A percentile compares a stretch with the other conserved stretches of the same genome.
These are phyloP conservation scores for Xylaria grammica DNA, from an alignment of 495 filamentous ascomycete species.

Conservation along the genomic window DNA sequence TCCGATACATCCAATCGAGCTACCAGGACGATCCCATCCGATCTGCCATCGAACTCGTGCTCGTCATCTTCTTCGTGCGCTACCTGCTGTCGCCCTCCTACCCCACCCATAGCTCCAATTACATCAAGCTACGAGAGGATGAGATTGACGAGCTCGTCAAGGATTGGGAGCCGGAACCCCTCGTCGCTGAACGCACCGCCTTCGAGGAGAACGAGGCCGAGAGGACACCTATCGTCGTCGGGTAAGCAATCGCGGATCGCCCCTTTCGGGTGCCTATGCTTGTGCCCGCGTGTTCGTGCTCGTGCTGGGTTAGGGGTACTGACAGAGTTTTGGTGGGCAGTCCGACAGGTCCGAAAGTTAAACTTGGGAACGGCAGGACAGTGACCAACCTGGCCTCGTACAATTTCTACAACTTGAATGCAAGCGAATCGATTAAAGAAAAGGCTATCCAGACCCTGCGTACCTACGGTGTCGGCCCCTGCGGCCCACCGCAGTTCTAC, in stretches of 20 bases:
- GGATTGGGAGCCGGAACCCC: conserved; percentile 94
- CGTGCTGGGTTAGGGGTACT: background rate
- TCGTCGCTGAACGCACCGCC: conserved; percentile 72
- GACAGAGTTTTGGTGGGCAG: conserved; percentile 47
- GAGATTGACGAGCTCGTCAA: conserved; percentile 98
- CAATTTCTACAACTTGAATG: conserved; percentile 96
- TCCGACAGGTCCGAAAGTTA: conserved; percentile 86
- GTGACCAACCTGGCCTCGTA: conserved; percentile 91
- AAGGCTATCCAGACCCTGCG: conserved; percentile 92
- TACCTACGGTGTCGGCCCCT: conserved; percentile 94
- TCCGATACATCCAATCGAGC: conserved; percentile 93
- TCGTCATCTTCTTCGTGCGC: conserved; percentile 93
- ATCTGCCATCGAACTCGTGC: conserved; percentile 88
- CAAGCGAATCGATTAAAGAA: conserved; percentile 89
- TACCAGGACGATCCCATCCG: conserved; percentile 97
- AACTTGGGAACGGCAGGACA: conserved; percentile 85
- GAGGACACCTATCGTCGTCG: conserved; percentile 82
- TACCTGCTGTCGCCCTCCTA: conserved; percentile 93
- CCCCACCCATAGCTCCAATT: conserved; percentile 82
- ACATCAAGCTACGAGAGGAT: conserved; percentile 87
- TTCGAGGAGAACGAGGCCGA: conserved; percentile 84
- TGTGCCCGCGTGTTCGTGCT: too few relatives aligned
- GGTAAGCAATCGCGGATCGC: conserved; percentile 57
- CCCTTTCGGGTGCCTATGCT: background rate
- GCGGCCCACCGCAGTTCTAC: conserved; percentile 96